Percentiles rank a stretch among this genome's conserved stretches.
phyloP scores from a whole-genome alignment of 768 basidiomycete species.

The Kwoniella sp. region DNA sequence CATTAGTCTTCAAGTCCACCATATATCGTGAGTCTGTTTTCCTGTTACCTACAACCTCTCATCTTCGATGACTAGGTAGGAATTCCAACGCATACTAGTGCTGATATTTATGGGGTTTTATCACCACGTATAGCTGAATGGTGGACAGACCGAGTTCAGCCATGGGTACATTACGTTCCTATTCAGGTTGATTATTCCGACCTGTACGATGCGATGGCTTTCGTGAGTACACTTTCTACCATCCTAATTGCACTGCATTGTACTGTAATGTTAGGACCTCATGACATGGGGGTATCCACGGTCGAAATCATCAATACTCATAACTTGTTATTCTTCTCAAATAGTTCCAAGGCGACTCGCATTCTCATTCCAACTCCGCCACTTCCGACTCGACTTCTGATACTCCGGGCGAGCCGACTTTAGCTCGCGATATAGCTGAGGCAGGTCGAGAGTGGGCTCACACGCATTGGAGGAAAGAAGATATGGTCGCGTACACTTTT shows the following conservation, averaged over 20 bases:
- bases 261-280: no score
- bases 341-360: conserved; percentile 35
- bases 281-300: no score
- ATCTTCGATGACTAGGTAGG: no score
- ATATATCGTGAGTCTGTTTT: conserved; percentile 51
- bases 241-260: background rate
- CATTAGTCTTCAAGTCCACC: conserved; percentile 50
- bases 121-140: conserved; percentile 49
- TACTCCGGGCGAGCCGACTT: conserved; percentile 27
- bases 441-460: conserved; percentile 41
- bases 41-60: no score
- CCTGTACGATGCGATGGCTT: conserved; percentile 45
- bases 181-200: conserved; percentile 51
- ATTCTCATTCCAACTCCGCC: no score
- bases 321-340: background rate
- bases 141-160: conserved; percentile 55
- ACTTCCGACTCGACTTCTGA: background rate
- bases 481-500: conserved; percentile 52
- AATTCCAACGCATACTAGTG: no score
- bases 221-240: conserved; percentile 31
- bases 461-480: conserved; percentile 50
- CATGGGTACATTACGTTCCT: conserved; percentile 55
- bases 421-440: conserved; percentile 45
- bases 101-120: no score
- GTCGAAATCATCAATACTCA: no score